Evolutionary conservation across 768 basidiomycete species (phyloP), one percentile per base, ranked within the genome.

Genomic region (Suillus brevipes): DNA sequence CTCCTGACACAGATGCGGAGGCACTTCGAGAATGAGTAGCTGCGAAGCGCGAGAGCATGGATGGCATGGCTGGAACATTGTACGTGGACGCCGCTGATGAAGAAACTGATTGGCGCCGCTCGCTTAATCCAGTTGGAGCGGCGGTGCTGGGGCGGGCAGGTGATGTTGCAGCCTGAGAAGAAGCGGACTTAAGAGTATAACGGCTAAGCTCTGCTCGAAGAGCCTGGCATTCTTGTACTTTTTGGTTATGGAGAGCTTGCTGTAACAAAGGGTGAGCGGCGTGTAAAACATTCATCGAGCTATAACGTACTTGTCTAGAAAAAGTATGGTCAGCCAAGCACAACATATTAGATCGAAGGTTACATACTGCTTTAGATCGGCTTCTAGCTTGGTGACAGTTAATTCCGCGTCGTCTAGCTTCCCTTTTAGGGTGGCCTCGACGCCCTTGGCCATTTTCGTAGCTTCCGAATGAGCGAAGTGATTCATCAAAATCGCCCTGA

Each of bases 401-500:
- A 78, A 72, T 78, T 91, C 86, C 67, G 85, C 78, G 70, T 88
- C 87, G 67, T 91, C 89, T 52, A 92, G 76, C 78, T 86, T 87
- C 70, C 80, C 79, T 78, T 85, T 89, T 72, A 91, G 80, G 66
- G 79, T 81, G 60, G 80, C 77, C 79, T 93, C 91, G 62, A 83
- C 78, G 64, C 75, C 78, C 77, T 88, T 91, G 53, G 90, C 85
- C 69, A 79, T 75, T 79, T 88, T 90, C 74, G 83, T 87, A 65
- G 87, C 85, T 73, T 94, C 92, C 42, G 89, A 89, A 78, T 92
- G 90, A 69, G 91, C 89, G 59, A 87, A 79, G 75, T 92, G 89
- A 72, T 94, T 94, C 80, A 90, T 85, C 64, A 94, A 84, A 75
- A 94, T 94, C 63, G 91, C 91, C 68, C 89, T 87, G 73, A 94